Percentiles rank a stretch among this genome's conserved stretches.
Evolutionary conservation across 305 asterid species (phyloP).

Genomic region (Fraxinus baroniana): DNA sequence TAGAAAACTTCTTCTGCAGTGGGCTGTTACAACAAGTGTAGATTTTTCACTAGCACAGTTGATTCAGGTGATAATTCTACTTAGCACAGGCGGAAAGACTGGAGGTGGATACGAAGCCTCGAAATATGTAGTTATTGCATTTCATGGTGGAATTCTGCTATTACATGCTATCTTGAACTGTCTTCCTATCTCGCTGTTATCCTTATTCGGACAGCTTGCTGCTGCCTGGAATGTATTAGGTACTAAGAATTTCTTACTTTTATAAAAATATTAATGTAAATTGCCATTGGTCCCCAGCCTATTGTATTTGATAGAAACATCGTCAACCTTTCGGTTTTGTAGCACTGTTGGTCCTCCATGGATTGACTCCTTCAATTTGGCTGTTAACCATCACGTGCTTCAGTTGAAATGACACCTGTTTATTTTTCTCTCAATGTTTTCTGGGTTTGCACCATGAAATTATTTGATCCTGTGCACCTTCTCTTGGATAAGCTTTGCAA

Average conservation of each 20-base stretch:
- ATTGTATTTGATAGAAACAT: background rate
- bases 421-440: background rate
- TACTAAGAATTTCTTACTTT: conserved; percentile 21
- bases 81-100: conserved; percentile 75
- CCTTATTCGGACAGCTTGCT: conserved; percentile 79
- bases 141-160: conserved; percentile 70
- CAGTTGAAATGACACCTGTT: background rate
- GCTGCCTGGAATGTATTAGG: conserved; percentile 94
- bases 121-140: conserved; percentile 69
- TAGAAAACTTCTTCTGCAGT: conserved; percentile 52
- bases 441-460: background rate
- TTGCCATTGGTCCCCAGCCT: background rate
- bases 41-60: conserved; percentile 87
- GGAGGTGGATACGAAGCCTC: conserved; percentile 90
- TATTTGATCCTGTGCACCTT: background rate
- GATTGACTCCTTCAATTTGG: background rate
- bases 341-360: background rate
- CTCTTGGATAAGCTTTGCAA: background rate
- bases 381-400: background rate
- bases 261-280: background rate
- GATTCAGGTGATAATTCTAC: conserved; percentile 84
- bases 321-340: background rate
- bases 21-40: conserved; percentile 91
- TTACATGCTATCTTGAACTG: conserved; percentile 75
- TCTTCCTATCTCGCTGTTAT: conserved; percentile 73